Base-by-base conservation (phyloP, 148 eudicot genomes). In the Vaccinium vitisidaea region DNA sequence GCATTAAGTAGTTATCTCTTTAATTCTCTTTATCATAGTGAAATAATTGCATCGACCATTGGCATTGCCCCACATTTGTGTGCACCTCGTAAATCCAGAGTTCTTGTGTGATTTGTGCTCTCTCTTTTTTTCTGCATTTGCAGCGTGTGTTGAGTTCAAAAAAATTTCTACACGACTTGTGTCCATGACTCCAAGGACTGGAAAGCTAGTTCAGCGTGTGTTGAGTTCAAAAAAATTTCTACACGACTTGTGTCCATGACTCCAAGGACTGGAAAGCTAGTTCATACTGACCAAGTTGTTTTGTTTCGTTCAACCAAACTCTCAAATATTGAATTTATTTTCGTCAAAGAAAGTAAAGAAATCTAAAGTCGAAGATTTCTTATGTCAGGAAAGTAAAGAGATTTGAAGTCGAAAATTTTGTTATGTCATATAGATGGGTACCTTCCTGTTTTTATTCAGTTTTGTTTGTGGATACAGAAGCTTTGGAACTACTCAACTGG, bases 401-500 rank as follows among this genome's bases (percentile, higher is more conserved):
- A 59, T 10, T 10, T 4, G 3, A 14, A n/a, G 12, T 50, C 5
- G 16, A 18, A 73, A 5, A 32, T 71, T 25, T 23, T 23, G 16
- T 76, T 49, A 19, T 43, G 54, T 49, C 30, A 23, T 39, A 14
- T 27, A 83, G 71, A 36, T 55, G 18, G 2, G 25, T 58, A 18
- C 74, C 58, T 49, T 59, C 69, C 14, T 23, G 15, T 54, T 69
- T 25, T 55, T 18, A 46, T 77, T 52, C n/a, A 82, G 15, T 73
- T 25, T 77, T 86, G 49, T 83, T 32, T 43, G n/a, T 84, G 75
- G 32, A 43, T 92, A 91, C 98, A 97, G 99, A 97, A 89, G 89
- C 94, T 97, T 16, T 95, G 96, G 93, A 94, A 94, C 90, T 89
- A 92, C 84, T 84, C 91, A 16, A 83, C 92, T 2, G 98, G 98